phyloP scores from a whole-genome alignment of 1,139 yeast genomes.

The Scheffersomyces segobiensis region DNA sequence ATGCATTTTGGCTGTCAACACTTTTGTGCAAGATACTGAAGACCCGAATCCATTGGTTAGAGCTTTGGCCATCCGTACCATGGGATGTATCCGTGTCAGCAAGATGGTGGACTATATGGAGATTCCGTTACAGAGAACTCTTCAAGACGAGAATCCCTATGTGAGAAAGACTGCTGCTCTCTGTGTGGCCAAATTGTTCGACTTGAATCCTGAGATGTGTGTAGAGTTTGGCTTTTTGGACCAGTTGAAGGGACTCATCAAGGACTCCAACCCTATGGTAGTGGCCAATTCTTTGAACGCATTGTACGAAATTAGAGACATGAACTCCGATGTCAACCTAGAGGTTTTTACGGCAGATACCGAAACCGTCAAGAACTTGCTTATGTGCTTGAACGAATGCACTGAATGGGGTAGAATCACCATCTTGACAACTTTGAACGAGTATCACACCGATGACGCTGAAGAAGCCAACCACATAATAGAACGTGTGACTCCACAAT shows the following conservation, averaged over 20 bases:
- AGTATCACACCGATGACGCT: constrained; percentile 55
- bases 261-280: constrained; percentile 95
- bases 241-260: constrained; percentile 65
- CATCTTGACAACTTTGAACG: constrained; percentile 77
- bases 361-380: constrained; percentile 59
- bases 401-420: constrained; percentile 99
- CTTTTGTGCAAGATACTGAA: constrained; percentile 94
- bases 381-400: constrained; percentile 90
- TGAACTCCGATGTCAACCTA: constrained; percentile 52
- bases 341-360: constrained; percentile 41
- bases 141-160: constrained; percentile 92
- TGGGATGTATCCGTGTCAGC: constrained; percentile 97
- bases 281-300: constrained; percentile 92
- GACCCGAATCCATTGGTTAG: constrained; percentile 96
- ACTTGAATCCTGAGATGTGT: constrained; percentile 77
- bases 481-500: constrained; percentile 90
- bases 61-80: constrained; percentile 94
- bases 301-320: constrained; percentile 75
- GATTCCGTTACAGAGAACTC: constrained; percentile 80
- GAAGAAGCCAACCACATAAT: constrained; percentile 83
- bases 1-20: constrained; percentile 93
- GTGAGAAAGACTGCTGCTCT: constrained; percentile 97
- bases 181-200: constrained; percentile 94
- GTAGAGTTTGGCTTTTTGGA: constrained; percentile 85
- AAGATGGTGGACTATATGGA: constrained; percentile 95